A percentile compares a stretch with the other conserved stretches of the same genome.
These are phyloP conservation scores for Golubevia pallescens DNA, from an alignment of 1,284 basidiomycete species.

Conservation along the genomic window DNA sequence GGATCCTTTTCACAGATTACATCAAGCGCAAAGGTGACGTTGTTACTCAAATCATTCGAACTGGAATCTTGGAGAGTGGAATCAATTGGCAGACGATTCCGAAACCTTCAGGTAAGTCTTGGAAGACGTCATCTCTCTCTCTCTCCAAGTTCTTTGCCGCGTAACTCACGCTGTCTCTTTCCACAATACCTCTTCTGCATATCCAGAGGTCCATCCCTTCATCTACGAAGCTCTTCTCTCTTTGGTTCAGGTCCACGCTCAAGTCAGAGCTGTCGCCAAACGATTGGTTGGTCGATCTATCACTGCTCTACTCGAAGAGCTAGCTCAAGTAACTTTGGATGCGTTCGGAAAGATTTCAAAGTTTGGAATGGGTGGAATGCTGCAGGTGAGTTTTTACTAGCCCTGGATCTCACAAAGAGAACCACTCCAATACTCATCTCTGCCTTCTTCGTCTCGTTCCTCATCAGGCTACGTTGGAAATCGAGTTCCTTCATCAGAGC, in stretches of 20 bases:
- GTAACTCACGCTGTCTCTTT: background rate
- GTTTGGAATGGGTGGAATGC: slow-evolving; percentile 98
- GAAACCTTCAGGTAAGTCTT: slow-evolving; percentile 78
- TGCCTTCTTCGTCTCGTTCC: background rate
- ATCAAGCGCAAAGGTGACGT: slow-evolving; percentile 76
- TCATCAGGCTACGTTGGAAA: slow-evolving; percentile 88
- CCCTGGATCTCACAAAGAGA: too few relatives aligned
- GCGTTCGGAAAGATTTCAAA: slow-evolving; percentile 84
- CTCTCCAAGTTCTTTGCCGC: background rate
- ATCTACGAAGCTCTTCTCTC: slow-evolving; percentile 87
- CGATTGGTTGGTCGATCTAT: slow-evolving; percentile 80
- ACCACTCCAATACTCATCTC: too few relatives aligned
- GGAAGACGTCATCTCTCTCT: too few relatives aligned
- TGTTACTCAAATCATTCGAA: slow-evolving; percentile 75
- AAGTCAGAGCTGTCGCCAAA: slow-evolving; percentile 80
- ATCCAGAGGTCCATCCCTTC: slow-evolving; percentile 80
- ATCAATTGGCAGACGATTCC: slow-evolving; percentile 92
- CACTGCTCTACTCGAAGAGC: slow-evolving; percentile 78
- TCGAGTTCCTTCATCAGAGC: slow-evolving; percentile 97
- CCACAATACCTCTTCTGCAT: background rate
- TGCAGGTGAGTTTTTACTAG: slow-evolving; percentile 81
- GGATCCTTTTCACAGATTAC: slow-evolving; percentile 84
- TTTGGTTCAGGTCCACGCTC: slow-evolving; percentile 89
- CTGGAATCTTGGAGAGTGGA: slow-evolving; percentile 77
- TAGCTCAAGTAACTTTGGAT: slow-evolving; percentile 79